phyloP scores from a whole-genome alignment of 2,329 filamentous ascomycete species.

The Xylariaceae sp. region DNA sequence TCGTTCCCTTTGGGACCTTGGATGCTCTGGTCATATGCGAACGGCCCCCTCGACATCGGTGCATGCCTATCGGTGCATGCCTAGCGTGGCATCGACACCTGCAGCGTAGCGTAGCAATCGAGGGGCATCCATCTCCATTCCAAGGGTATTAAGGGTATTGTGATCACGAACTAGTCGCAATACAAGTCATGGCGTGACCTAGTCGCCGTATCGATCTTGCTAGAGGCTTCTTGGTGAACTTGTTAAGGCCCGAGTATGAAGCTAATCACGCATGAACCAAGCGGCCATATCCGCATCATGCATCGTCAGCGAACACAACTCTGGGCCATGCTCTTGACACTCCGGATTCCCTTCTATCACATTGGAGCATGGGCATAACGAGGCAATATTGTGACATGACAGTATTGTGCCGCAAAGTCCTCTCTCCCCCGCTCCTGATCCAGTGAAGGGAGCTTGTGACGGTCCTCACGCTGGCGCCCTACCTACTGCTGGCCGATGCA shows the following conservation, averaged over 20 bases:
- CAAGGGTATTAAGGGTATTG: not conserved
- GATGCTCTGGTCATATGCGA: slow-evolving; percentile 8
- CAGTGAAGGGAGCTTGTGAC: slow-evolving; percentile 1
- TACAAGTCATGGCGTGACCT: slow-evolving; percentile 14
- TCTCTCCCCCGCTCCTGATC: slow-evolving; percentile 2
- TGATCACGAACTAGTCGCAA: slow-evolving; percentile 13
- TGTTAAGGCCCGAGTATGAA: not conserved
- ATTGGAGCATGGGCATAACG: slow-evolving; percentile 5
- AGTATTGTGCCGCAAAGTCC: slow-evolving; percentile 2
- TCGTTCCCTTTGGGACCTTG: slow-evolving; percentile 5
- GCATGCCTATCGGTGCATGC: not conserved
- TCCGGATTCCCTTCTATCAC: slow-evolving; percentile 1
- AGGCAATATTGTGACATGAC: not conserved
- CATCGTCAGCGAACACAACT: slow-evolving; percentile 4
- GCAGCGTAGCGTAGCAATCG: slow-evolving; percentile 9
- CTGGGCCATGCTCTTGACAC: not conserved
- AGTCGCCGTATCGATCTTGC: slow-evolving; percentile 8
- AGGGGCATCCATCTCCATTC: not conserved
- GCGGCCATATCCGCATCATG: not conserved
- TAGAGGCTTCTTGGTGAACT: not conserved
- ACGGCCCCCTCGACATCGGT: not conserved
- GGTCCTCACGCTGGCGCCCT: slow-evolving; percentile 1
- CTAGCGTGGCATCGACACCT: slow-evolving; percentile 1
- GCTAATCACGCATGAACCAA: slow-evolving; percentile 1
- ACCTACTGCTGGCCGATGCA: slow-evolving; percentile 8